These are phyloP conservation scores for Durusdinium trenchii DNA, from an alignment of 73 alveolate genomes.

Conservation along the genomic window DNA sequence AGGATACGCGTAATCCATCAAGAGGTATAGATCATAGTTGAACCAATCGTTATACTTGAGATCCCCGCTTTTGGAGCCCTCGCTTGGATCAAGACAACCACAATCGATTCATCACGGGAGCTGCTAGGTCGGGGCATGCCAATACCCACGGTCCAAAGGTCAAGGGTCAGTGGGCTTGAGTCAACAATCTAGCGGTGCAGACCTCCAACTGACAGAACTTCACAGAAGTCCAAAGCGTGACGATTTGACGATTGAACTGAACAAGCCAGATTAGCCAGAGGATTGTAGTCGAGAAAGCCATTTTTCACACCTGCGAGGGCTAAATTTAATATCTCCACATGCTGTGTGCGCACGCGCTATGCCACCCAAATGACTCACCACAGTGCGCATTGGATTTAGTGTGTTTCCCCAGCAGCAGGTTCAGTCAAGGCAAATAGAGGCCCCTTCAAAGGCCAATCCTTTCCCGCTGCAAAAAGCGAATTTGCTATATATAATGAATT, in stretches of 20 bases:
- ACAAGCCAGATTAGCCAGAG: not conserved
- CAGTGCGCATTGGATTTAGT: too few species aligned
- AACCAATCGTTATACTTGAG: not conserved
- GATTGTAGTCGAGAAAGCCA: not conserved
- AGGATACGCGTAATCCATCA: not conserved
- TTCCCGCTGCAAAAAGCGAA: slow-evolving; percentile 22
- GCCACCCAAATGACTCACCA: too few species aligned
- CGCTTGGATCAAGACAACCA: not conserved
- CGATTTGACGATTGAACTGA: not conserved
- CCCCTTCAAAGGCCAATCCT: not conserved
- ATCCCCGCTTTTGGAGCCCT: slow-evolving; percentile 34
- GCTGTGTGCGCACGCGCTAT: too few species aligned
- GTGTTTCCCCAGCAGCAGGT: slow-evolving; percentile 34
- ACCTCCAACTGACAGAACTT: not conserved
- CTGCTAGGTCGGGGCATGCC: not conserved
- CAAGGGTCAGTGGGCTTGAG: slow-evolving; percentile 6
- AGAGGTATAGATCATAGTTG: not conserved
- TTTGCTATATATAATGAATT: not conserved
- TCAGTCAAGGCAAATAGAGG: not conserved
- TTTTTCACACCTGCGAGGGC: slow-evolving; percentile 27
- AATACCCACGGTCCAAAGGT: not conserved
- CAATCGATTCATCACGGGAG: not conserved
- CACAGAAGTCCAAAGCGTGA: not conserved
- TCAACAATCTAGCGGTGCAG: not conserved
- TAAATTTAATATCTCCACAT: not conserved